phyloP scores from a whole-genome alignment of 768 basidiomycete species.

The Suillus bovinus region DNA sequence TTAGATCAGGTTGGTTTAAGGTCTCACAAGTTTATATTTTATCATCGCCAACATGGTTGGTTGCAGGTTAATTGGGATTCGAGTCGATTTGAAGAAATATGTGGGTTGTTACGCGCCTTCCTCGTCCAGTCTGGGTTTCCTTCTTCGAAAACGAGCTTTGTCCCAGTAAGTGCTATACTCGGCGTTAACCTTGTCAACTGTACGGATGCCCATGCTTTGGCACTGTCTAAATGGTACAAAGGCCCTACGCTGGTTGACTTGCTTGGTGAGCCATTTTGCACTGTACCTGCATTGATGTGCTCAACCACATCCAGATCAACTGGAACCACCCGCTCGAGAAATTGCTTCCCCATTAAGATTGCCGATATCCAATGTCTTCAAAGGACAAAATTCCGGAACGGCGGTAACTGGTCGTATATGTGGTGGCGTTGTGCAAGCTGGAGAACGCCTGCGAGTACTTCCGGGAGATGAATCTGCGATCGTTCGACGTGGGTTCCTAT shows the following conservation, averaged over 20 bases:
- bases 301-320: constrained; percentile 51
- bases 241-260: constrained; percentile 84
- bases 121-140: constrained; percentile 86
- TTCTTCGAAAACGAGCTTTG: constrained; percentile 73
- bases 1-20: constrained; percentile 71
- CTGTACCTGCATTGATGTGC: background rate
- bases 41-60: constrained; percentile 4
- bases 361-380: constrained; percentile 95
- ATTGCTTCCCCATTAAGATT: constrained; percentile 77
- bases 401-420: constrained; percentile 84
- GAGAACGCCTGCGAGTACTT: constrained; percentile 81
- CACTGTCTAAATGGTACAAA: constrained; percentile 73
- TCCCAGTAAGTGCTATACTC: constrained; percentile 88
- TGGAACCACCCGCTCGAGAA: constrained; percentile 81
- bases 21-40: background rate
- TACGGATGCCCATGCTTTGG: constrained; percentile 45
- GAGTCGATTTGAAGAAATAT: constrained; percentile 85
- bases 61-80: constrained; percentile 84
- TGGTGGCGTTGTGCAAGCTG: constrained; percentile 89
- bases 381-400: constrained; percentile 74
- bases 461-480: constrained; percentile 91
- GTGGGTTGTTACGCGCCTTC: constrained; percentile 72
- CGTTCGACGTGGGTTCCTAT: constrained; percentile 57
- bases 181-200: constrained; percentile 77
- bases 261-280: constrained; percentile 53